Evolutionary conservation across 75 land plant species (phyloP).

Genomic region (Picea sitchensis): DNA sequence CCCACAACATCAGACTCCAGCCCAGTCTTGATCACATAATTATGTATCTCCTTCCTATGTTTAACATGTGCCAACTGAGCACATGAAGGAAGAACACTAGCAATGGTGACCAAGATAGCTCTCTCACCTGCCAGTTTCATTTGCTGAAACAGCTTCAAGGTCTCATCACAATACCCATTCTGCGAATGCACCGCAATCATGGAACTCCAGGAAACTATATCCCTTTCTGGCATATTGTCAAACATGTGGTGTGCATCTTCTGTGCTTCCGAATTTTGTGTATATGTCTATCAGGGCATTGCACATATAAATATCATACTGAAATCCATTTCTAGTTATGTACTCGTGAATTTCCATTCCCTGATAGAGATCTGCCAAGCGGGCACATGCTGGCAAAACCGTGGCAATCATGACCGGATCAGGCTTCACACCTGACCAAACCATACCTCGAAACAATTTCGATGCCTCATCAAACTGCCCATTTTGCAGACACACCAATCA

Average conservation of each 20-base stretch:
- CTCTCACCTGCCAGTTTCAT: not conserved
- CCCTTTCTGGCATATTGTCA: slow-evolving; percentile 33
- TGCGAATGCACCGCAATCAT: slow-evolving; percentile 40
- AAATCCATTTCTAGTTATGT: slow-evolving; percentile 14
- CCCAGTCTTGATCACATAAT: slow-evolving; percentile 14
- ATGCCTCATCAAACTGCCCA: slow-evolving; percentile 20
- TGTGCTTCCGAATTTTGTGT: slow-evolving; percentile 25
- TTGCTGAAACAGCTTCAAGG: slow-evolving; percentile 17
- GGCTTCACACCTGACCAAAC: slow-evolving; percentile 14
- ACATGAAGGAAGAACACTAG: too few species aligned
- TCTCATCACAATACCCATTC: slow-evolving; percentile 25
- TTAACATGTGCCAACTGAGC: too few species aligned
- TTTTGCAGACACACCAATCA: slow-evolving; percentile 45
- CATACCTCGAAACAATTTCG: slow-evolving; percentile 31
- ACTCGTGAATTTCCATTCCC: slow-evolving; percentile 8
- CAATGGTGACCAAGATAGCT: too few species aligned
- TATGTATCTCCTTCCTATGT: too few species aligned
- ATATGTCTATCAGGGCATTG: slow-evolving; percentile 41
- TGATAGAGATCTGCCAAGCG: slow-evolving; percentile 13
- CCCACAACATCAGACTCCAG: slow-evolving; percentile 27
- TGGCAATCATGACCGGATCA: slow-evolving; percentile 36
- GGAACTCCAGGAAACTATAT: slow-evolving; percentile 46
- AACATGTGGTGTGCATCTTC: slow-evolving; percentile 31
- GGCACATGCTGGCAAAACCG: slow-evolving; percentile 30
- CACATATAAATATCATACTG: slow-evolving; percentile 33